Base-by-base conservation (phyloP, 2,329 filamentous ascomycete genomes). In the Trichoderma cornu-damae region DNA sequence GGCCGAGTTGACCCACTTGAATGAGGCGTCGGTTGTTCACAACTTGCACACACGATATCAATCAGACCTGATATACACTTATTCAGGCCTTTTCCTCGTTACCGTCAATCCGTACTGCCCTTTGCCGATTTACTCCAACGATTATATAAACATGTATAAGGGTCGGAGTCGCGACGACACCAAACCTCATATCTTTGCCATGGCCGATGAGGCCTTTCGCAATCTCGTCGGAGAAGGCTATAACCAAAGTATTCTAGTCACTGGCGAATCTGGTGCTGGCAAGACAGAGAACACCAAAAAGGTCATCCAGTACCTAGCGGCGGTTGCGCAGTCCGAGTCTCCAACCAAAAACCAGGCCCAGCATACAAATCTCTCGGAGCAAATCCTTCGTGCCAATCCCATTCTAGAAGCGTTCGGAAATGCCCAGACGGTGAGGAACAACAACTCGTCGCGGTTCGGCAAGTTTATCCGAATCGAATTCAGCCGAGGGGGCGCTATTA, bases 271-370 rank as follows among this genome's bases (percentile, higher is more conserved):
- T 16, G 94, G 94, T 69, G 94, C 94, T 32, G 94, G 94, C 65
- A 99, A 99, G 76, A 99, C 94, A 0, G 94, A 99, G 71, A 99
- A 99, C 70, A 99, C 94, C 14, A 99, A 99, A 70, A 99, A 99
- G 72, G 94, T 99, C 64, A 99, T 99, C 56, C 95, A 99, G 67
- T 99, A 99, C 68, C 84, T 99, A 42, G 94, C 94, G 12, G 91
- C 94, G 1, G 94, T 99, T 44, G 94, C 94, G 8, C 88, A 89
- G 40, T 84, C 89, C 0, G 93, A 97, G 59, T 85, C 86, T 0
- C 81, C 87, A 2, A 69, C 81, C 72, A 75, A 86, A 78, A 74
- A 78, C 75, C 73, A 86, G 76, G 69, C 72, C 3, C 78, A 80
- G 62, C 83, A 93, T 61, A 88, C 90, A 11, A 96, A 90, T 59